phyloP scores from a whole-genome alignment of 1,284 basidiomycete species.

The Sporisorium iseilematis-ciliati region DNA sequence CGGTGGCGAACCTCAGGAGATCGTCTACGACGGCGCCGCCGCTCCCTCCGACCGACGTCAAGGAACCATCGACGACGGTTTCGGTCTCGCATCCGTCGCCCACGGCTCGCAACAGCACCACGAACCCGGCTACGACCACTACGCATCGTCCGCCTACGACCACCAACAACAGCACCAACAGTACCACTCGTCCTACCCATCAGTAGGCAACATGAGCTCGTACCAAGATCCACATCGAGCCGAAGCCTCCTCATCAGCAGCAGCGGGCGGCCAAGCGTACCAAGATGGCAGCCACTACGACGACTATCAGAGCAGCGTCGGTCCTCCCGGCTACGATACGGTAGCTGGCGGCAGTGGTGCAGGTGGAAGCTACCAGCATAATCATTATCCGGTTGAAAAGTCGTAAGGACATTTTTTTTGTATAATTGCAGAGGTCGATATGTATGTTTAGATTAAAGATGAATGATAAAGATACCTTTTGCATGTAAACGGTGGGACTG shows the following conservation, averaged over 20 bases:
- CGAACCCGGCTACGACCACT: slow-evolving; percentile 37
- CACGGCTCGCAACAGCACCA: slow-evolving; percentile 23
- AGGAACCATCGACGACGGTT: slow-evolving; percentile 55
- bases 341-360: slow-evolving; percentile 6
- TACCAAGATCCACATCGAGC: slow-evolving; percentile 7
- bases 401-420: not conserved
- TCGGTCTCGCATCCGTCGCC: slow-evolving; percentile 45
- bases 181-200: slow-evolving; percentile 23
- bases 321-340: slow-evolving; percentile 45
- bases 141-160: slow-evolving; percentile 40
- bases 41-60: slow-evolving; percentile 24
- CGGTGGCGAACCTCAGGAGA: slow-evolving; percentile 24
- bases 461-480: too few species aligned
- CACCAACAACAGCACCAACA: slow-evolving; percentile 31
- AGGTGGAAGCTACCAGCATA: slow-evolving; percentile 23
- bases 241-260: slow-evolving; percentile 16
- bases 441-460: too few species aligned
- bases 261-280: slow-evolving; percentile 2
- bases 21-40: slow-evolving; percentile 23
- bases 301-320: slow-evolving; percentile 35
- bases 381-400: slow-evolving; percentile 39
- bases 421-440: not conserved
- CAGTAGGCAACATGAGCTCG: slow-evolving; percentile 13
- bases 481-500: too few species aligned
- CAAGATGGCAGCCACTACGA: slow-evolving; percentile 27